phyloP scores from a whole-genome alignment of 176 grass and related monocot species.

The Oryza coarctata region DNA sequence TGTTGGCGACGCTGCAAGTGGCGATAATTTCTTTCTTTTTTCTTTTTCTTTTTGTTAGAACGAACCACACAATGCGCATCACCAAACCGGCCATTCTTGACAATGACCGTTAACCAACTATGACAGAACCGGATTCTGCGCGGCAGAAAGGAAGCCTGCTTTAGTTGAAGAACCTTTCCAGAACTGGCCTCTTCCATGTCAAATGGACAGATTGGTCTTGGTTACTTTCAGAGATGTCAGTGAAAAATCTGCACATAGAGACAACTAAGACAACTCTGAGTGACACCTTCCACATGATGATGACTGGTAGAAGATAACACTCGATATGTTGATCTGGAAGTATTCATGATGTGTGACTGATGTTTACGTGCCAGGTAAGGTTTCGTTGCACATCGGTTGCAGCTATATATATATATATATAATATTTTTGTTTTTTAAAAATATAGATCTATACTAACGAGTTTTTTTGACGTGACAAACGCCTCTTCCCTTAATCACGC shows the following conservation, averaged over 20 bases:
- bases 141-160: background rate
- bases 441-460: no score
- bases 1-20: slow-evolving; percentile 19
- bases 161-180: background rate
- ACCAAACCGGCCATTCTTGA: background rate
- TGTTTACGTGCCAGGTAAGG: slow-evolving; percentile 15
- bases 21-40: background rate
- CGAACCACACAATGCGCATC: background rate
- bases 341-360: background rate
- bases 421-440: no score
- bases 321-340: background rate
- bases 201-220: background rate
- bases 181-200: background rate
- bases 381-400: background rate
- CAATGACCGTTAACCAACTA: background rate
- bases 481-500: no score
- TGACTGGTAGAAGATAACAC: background rate
- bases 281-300: background rate
- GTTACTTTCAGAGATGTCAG: background rate
- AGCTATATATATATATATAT: no score
- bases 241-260: background rate
- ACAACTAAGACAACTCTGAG: background rate
- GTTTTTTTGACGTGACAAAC: no score
- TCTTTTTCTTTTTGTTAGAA: background rate
- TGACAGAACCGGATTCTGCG: background rate